A percentile compares a stretch with the other conserved stretches of the same genome.
These are phyloP conservation scores for Dichotomopilus funicola DNA, from an alignment of 2,329 filamentous ascomycete genomes.

Conservation along the genomic window DNA sequence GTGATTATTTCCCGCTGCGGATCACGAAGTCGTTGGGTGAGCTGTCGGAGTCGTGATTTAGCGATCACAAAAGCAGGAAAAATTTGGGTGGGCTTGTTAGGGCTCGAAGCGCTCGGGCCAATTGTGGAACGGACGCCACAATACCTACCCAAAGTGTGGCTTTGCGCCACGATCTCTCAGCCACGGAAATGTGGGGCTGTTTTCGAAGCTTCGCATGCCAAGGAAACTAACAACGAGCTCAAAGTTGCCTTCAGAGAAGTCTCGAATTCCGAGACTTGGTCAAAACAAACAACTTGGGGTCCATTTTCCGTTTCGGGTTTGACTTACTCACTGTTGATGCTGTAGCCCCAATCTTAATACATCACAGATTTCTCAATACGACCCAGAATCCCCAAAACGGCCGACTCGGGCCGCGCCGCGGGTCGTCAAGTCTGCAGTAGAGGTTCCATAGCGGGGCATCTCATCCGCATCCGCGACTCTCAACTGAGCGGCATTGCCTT, in stretches of 20 bases:
- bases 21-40: slow-evolving; percentile 34
- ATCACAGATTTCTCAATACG: no score
- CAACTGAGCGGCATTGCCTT: neutral
- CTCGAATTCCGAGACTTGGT: no score
- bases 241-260: neutral
- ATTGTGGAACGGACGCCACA: neutral
- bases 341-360: no score
- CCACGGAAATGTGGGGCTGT: slow-evolving; percentile 10
- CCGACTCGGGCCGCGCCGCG: no score
- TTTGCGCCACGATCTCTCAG: slow-evolving; percentile 2
- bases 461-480: neutral
- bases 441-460: slow-evolving; percentile 1
- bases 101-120: slow-evolving; percentile 23
- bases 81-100: slow-evolving; percentile 26
- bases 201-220: neutral
- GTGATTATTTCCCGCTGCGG: slow-evolving; percentile 37
- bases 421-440: no score
- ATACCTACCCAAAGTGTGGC: slow-evolving; percentile 14
- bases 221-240: neutral
- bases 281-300: no score
- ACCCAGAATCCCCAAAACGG: no score
- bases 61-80: slow-evolving; percentile 23
- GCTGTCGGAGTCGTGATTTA: slow-evolving; percentile 30
- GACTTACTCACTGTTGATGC: no score
- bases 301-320: no score